Percentiles rank a stretch among this genome's conserved stretches.
Evolutionary conservation across 441 rosid species (phyloP).

Genomic region (Lepidium campestre): DNA sequence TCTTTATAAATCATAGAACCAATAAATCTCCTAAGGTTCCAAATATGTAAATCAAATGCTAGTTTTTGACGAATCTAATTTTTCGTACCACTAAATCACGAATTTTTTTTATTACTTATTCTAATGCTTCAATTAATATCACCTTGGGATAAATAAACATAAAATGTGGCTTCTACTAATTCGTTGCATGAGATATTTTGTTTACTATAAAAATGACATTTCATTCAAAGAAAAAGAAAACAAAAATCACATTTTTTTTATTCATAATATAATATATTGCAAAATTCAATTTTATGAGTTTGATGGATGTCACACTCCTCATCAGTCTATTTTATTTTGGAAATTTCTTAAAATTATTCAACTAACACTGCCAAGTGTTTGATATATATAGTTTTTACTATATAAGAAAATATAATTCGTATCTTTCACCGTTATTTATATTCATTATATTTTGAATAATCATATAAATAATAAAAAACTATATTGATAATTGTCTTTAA

Average conservation of each 20-base stretch:
- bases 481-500: no score
- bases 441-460: neutral
- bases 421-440: neutral
- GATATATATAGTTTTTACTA: neutral
- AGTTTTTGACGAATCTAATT: slow-evolving; percentile 19
- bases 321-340: neutral
- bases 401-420: neutral
- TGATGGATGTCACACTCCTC: neutral
- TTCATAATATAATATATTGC: neutral
- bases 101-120: neutral
- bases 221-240: neutral
- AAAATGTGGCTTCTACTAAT: neutral
- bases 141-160: neutral
- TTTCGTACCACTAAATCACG: slow-evolving; percentile 20
- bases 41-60: slow-evolving; percentile 18
- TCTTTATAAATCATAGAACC: no score
- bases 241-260: neutral
- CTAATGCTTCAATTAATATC: neutral
- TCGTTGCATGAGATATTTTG: neutral
- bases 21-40: no score
- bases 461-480: no score
- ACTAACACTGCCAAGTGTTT: neutral
- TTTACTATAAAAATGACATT: neutral
- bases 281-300: neutral
- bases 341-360: neutral